Evolutionary conservation across 192 early-diverging fungal genomes (phyloP), one percentile per base, ranked within the genome.

Genomic region (Radiomyces spectabilis): DNA sequence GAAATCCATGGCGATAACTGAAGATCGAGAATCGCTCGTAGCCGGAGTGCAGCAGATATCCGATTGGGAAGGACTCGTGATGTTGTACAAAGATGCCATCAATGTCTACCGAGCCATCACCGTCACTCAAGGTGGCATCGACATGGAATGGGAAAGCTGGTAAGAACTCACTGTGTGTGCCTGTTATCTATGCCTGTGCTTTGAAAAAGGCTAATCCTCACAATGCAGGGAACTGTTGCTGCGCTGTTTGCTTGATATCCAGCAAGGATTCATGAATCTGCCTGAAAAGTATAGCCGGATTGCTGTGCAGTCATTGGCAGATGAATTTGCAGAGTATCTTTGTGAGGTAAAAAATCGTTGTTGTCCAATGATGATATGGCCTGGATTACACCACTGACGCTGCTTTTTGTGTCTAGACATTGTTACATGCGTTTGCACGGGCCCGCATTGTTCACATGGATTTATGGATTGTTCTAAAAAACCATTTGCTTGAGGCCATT

Each of bases 61-160:
- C 7, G 81, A 77, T 30, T 50, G 63, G 47, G 78, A 80, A 21
- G 67, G 74, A 0, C 43, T 77, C 24, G 68, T 65, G 7, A 55
- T 63, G 16, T 66, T 84, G 13, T 90, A 85, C 63, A 81, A 78
- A 37, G 86, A 92, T 59, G 76, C 82, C 5, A 49, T 91, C 7
- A 67, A 78, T 30, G 65, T 89, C 2, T 88, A 78, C 57, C 73
- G 87, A 34, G 72, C 81, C 1, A 73, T 84, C 19, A 55, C 57
- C 0, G 40, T 88, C 3, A 64, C 76, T 0, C 59, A 64, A 9
- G 54, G 75, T 16, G 72, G 70, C 7, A 75, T 83, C 18, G 73
- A 77, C 30, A 61, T 83, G 59, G 76, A 83, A 34, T 41, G 50
- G 21, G 66, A 77, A 41, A 81, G 66, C 15, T 83, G 81, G 80